Evolutionary conservation across 352 stramenopile genomes (phyloP).

Genomic region (Albugo laibachii): DNA sequence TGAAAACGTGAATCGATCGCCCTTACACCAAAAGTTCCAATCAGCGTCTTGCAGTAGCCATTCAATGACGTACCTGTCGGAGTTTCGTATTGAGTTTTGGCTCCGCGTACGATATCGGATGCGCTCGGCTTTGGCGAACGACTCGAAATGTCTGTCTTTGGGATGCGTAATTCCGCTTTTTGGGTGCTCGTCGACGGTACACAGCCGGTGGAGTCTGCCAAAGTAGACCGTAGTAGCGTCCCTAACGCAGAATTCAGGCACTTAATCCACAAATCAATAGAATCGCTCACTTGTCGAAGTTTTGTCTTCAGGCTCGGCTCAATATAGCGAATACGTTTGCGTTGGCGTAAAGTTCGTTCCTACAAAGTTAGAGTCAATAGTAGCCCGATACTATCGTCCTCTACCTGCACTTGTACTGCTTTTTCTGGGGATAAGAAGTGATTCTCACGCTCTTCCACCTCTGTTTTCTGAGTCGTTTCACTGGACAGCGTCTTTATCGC

Average conservation of each 20-base stretch:
- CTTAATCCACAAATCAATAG: not conserved
- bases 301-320: not conserved
- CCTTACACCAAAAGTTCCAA: not conserved
- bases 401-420: not conserved
- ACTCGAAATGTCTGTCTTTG: slow-evolving; percentile 4
- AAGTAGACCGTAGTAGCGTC: slow-evolving; percentile 43
- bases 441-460: too few species aligned
- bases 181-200: too few species aligned
- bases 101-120: slow-evolving; percentile 30
- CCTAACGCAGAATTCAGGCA: slow-evolving; percentile 9
- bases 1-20: too few species aligned
- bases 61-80: slow-evolving; percentile 24
- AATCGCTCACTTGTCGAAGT: not conserved
- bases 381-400: not conserved
- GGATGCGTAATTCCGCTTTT: slow-evolving; percentile 3
- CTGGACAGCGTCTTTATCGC: too few species aligned
- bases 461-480: too few species aligned
- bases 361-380: not conserved
- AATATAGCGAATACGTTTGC: not conserved
- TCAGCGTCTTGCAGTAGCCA: slow-evolving; percentile 1
- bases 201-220: slow-evolving; percentile 6
- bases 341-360: not conserved
- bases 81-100: slow-evolving; percentile 69
- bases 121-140: slow-evolving; percentile 8
- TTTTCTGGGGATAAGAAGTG: not conserved